Conservation (phyloP, 495 filamentous ascomycete genomes). For the Recurvomyces mirabilis region DNA sequence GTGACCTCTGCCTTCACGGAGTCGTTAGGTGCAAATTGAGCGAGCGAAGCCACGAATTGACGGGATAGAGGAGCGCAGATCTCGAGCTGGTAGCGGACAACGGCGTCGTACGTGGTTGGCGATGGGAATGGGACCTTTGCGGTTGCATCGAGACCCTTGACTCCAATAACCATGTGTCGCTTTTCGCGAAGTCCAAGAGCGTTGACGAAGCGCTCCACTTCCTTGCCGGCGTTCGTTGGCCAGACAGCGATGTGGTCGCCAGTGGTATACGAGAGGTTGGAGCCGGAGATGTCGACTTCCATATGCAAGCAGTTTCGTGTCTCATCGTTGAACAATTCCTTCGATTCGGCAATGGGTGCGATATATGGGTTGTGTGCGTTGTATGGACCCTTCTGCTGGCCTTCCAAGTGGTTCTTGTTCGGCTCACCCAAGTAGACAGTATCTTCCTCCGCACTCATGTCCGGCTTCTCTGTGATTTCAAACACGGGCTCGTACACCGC, state of each 20-base stretch:
- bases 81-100: constrained; percentile 93
- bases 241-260: constrained; percentile 96
- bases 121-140: constrained; percentile 97
- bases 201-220: constrained; percentile 81
- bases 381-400: constrained; percentile 74
- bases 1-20: constrained; percentile 72
- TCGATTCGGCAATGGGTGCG: constrained; percentile 81
- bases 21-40: constrained; percentile 83
- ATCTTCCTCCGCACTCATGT: constrained; percentile 62
- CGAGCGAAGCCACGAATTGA: constrained; percentile 80
- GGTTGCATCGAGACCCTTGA: constrained; percentile 89
- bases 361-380: constrained; percentile 96
- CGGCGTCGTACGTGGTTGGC: constrained; percentile 91
- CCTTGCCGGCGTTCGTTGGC: constrained; percentile 88
- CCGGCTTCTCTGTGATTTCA: constrained; percentile 64
- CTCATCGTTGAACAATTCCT: constrained; percentile 83
- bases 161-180: constrained; percentile 70
- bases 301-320: constrained; percentile 93
- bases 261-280: constrained; percentile 82
- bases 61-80: constrained; percentile 91
- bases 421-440: constrained; percentile 92
- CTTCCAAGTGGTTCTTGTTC: constrained; percentile 90
- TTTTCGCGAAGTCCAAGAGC: constrained; percentile 66
- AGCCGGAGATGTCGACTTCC: constrained; percentile 84
- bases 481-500: constrained; percentile 93